Base-by-base conservation (phyloP, 257 asterid genomes). In the Plantago elongata region DNA sequence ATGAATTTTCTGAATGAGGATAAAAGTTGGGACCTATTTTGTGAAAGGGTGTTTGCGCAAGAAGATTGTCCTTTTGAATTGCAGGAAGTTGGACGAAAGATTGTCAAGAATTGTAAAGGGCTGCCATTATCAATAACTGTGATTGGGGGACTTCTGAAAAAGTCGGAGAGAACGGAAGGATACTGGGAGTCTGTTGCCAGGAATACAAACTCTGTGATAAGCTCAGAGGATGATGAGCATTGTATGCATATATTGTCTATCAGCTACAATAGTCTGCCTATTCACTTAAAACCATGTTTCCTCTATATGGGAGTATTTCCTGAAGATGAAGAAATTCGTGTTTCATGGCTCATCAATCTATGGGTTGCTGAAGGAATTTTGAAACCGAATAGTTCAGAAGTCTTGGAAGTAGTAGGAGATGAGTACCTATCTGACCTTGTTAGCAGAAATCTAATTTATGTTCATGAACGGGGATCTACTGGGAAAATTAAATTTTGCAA, bases 351-450 rank as follows among this genome's bases (percentile, higher is more conserved):
- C 22, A 30, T 30, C 45, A 55, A 55, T 27, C 13, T 5, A 13
- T 59, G 63, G 63, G 50, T 59, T 27, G 38, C 40, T 38, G 62
- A 57, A 37, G 62, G 62, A 14, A 30, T 57, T 37, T 15, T 57
- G 17, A 57, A 57, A 38, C 42, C 47, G 38, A 9, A n/a, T 57
- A 57, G 16, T 29, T 14, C 13, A n/a, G 37, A 57, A 16, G 40
- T 14, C 29, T 57, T 57, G 62, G 62, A 57, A 38, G 45, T 29
- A 27, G 48, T 38, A 34, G 62, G 18, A 7, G 11, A 37, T 11
- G 62, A 57, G 46, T 57, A 30, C 62, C 18, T 57, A 7, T 13
- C 37, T 7, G 62, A 57, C 9, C 62, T 57, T 57, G 38, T 14
- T 38, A 15, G 17, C 29, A 57, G 62, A 38, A 57, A 57, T 42